Evolutionary conservation across 257 asterid genomes (phyloP).

Genomic region (Solanum appendiculatum): DNA sequence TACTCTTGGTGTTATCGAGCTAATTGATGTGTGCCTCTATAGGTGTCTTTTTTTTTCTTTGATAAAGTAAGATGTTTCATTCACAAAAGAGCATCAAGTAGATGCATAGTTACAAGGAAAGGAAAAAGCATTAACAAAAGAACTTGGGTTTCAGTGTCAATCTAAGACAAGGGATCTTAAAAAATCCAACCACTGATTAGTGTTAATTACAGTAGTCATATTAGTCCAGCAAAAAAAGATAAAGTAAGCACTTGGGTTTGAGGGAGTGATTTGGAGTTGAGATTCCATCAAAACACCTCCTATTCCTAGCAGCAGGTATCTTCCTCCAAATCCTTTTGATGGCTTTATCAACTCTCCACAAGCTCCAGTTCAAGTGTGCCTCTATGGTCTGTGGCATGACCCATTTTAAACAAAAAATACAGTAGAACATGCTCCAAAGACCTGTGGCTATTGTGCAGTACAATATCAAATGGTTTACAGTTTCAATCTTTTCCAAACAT

Average conservation of each 20-base stretch:
- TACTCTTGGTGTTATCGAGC: neutral
- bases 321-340: neutral
- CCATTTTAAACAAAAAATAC: neutral
- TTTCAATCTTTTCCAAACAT: neutral
- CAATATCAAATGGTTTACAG: neutral
- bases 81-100: neutral
- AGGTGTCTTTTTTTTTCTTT: too few relatives aligned
- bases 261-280: neutral
- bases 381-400: neutral
- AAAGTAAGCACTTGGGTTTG: neutral
- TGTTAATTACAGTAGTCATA: neutral
- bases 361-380: neutral
- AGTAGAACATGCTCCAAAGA: neutral
- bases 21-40: neutral
- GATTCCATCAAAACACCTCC: neutral
- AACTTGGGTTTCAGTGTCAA: neutral
- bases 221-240: neutral
- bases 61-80: neutral
- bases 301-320: neutral
- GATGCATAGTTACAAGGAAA: neutral
- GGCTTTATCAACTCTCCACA: neutral
- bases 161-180: neutral
- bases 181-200: neutral
- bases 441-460: neutral
- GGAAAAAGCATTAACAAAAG: neutral